Base-by-base conservation (phyloP, 2,329 filamentous ascomycete genomes). In the Beauveria varroae region DNA sequence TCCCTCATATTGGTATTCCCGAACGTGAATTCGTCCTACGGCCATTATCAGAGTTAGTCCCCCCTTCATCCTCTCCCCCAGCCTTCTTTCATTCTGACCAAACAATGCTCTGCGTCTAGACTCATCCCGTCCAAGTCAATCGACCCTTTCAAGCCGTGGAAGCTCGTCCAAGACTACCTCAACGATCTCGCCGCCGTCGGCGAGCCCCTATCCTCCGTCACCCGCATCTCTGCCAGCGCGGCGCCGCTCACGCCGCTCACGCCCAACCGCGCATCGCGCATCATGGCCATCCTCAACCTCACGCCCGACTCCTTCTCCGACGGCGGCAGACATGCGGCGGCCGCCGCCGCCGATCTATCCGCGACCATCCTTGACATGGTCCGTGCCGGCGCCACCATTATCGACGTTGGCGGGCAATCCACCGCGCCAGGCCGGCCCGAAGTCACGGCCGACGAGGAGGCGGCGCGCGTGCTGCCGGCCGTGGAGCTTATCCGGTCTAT, bases 221-320 rank as follows among this genome's bases (percentile, higher is more conserved):
- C 84, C 1, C 84, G 84, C 2, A 72, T 87, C 41, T 79, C 79
- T 2, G 51, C 73, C 6, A 71, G 72, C 3, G 62, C 71, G 5
- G 73, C 79, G 12, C 78, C 85, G 1, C 75, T 95, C 44, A 83
- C 84, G 56, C 80, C 89, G 20, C 75, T 85, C 34, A 75, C 78
- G 37, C 75, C 80, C 7, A 78, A 80, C 51, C 83, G 87, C 53
- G 79, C 77, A 58, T 97, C 93, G 0, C 85, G 86, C 51, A 76
- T 97, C 66, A 99, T 99, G 95, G 90, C 90, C 60, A 96, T 99
- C 65, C 80, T 98, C 51, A 99, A 99, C 74, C 78, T 96, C 57
- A 98, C 95, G 0, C 93, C 93, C 0, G 93, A 99, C 75, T 98
- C 93, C 10, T 99, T 99, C 78, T 98, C 93, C 1, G 93, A 98